Conservation (phyloP, 2,329 filamentous ascomycete species). For the Colletotrichum lupini region DNA sequence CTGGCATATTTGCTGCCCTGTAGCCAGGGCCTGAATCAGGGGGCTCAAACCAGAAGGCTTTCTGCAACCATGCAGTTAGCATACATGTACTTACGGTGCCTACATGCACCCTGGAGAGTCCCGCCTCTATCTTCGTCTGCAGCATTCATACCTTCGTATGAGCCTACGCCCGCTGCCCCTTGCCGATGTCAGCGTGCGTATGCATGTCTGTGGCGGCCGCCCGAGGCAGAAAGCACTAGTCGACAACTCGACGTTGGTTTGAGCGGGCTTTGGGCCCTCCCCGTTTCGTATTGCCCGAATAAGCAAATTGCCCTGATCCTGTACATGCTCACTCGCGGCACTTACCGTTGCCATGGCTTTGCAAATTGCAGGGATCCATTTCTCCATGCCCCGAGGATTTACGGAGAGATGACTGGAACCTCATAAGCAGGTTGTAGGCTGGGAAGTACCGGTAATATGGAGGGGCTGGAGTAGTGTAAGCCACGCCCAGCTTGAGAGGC, state of each 20-base stretch:
- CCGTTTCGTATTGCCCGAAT: not conserved
- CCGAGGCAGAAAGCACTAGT: not conserved
- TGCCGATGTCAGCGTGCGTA: conserved; percentile 10
- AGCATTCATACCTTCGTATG: not conserved
- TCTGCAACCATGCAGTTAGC: too few relatives aligned
- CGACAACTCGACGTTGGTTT: not conserved
- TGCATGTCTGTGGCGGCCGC: conserved; percentile 5
- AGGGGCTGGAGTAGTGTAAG: not conserved
- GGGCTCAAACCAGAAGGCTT: not conserved
- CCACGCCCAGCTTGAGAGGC: not conserved
- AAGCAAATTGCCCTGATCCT: not conserved
- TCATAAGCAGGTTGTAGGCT: not conserved
- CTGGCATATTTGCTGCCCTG: conserved; percentile 1
- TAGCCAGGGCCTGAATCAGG: not conserved
- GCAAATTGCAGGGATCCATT: not conserved
- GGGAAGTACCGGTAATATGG: not conserved
- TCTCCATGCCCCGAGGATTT: not conserved
- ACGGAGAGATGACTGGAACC: not conserved
- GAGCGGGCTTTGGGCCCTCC: not conserved
- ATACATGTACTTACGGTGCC: not conserved
- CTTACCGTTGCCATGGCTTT: not conserved
- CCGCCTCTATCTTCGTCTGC: not conserved
- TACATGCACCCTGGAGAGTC: not conserved
- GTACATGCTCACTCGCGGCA: not conserved
- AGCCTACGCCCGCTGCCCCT: not conserved